These are phyloP conservation scores for Penicillium sclerotiorum DNA, from an alignment of 2,329 filamentous ascomycete genomes.

Conservation along the genomic window DNA sequence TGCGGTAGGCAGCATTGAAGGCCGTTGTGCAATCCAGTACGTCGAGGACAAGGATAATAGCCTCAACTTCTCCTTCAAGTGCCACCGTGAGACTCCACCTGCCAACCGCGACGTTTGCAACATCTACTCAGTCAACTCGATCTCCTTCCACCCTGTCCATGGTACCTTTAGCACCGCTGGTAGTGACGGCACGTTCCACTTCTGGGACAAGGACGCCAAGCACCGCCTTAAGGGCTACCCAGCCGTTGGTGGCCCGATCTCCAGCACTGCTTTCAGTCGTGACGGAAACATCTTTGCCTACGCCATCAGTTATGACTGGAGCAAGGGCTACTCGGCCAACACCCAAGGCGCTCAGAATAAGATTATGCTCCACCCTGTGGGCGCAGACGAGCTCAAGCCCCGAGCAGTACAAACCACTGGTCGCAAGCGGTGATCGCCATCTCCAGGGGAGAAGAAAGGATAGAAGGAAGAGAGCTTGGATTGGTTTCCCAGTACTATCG, in stretches of 20 bases:
- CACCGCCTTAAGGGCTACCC: slow-evolving; percentile 89
- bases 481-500: slow-evolving; percentile 8
- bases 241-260: slow-evolving; percentile 81
- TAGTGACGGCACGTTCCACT: slow-evolving; percentile 83
- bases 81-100: slow-evolving; percentile 80
- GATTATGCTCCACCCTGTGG: slow-evolving; percentile 80
- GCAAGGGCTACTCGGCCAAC: slow-evolving; percentile 89
- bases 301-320: slow-evolving; percentile 96
- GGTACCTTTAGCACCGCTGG: slow-evolving; percentile 98
- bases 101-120: slow-evolving; percentile 70
- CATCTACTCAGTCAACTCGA: slow-evolving; percentile 94
- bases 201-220: slow-evolving; percentile 85
- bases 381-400: slow-evolving; percentile 65
- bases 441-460: neutral
- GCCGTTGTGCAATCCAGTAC: slow-evolving; percentile 96
- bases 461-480: slow-evolving; percentile 2
- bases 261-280: slow-evolving; percentile 86
- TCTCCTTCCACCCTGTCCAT: slow-evolving; percentile 94
- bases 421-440: slow-evolving; percentile 42
- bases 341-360: slow-evolving; percentile 71
- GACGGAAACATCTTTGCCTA: slow-evolving; percentile 84
- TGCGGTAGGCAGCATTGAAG: slow-evolving; percentile 94
- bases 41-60: slow-evolving; percentile 92
- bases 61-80: slow-evolving; percentile 99
- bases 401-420: slow-evolving; percentile 50